Conservation (phyloP, 768 basidiomycete genomes). For the Kwoniella dejecticola region DNA sequence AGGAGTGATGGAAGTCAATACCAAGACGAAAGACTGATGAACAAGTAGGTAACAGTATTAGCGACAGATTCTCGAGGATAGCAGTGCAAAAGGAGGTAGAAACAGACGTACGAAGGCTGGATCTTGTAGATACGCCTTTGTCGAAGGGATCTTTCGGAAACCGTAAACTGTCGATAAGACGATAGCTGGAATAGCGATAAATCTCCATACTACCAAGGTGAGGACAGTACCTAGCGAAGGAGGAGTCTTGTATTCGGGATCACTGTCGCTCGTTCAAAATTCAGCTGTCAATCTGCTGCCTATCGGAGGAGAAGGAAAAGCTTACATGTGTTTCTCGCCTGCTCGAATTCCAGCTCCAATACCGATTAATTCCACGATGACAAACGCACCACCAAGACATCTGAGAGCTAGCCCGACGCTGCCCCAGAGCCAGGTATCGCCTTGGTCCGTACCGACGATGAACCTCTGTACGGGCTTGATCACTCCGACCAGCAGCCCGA, state of each 20-base stretch:
- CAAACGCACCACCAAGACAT: slow-evolving; percentile 38
- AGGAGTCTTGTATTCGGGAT: slow-evolving; percentile 39
- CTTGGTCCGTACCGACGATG: slow-evolving; percentile 28
- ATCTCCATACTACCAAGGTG: slow-evolving; percentile 43
- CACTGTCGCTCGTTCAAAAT: slow-evolving; percentile 2
- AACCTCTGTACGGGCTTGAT: slow-evolving; percentile 45
- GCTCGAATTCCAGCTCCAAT: slow-evolving; percentile 40
- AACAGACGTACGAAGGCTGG: slow-evolving; percentile 47
- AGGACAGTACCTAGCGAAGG: slow-evolving; percentile 49
- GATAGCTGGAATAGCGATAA: slow-evolving; percentile 40
- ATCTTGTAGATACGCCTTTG: slow-evolving; percentile 47
- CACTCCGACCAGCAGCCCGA: slow-evolving; percentile 45
- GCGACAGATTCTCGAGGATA: too few species aligned
- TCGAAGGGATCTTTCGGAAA: slow-evolving; percentile 45
- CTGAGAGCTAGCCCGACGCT: slow-evolving; percentile 39
- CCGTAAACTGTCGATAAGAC: slow-evolving; percentile 43
- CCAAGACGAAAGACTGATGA: slow-evolving; percentile 47
- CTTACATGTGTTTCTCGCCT: slow-evolving; percentile 37
- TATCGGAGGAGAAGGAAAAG: not conserved
- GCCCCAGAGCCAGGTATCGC: slow-evolving; percentile 45
- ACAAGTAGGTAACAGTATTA: not conserved
- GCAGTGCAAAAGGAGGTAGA: not conserved
- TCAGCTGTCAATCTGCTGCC: not conserved
- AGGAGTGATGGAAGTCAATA: slow-evolving; percentile 40
- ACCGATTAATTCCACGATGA: slow-evolving; percentile 43